Evolutionary conservation across 257 asterid species (phyloP), one percentile per base, ranked within the genome.

Genomic region (Solanum pimpinellifolium): DNA sequence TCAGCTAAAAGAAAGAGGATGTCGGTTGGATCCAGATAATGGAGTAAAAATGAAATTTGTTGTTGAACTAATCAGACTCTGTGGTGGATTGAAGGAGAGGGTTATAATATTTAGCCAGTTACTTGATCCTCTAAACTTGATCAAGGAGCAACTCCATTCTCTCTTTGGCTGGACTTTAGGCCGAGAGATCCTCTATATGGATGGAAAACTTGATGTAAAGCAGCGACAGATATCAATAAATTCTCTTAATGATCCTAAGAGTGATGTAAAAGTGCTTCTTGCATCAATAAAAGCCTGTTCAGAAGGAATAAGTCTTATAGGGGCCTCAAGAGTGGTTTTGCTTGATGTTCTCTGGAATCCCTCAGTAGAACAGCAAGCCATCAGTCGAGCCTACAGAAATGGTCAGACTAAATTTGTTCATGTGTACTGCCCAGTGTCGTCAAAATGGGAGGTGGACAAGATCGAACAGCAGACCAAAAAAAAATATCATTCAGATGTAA

Each of bases 311-410:
- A 94, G 87, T 89, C 78, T 97, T 15, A 94, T 94, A 3, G 99
- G 98, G 42, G 98, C 98, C 3, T 97, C 98, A 1, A 91, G 98
- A 44, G 98, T 95, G 6, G 95, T 97, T 31, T 68, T 95, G 85
- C 94, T 97, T 11, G 98, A 97, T 81, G 95, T 94, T 18, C 92
- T 88, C 6, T 97, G 98, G 98, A 97, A 97, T 69, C 98, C 98
- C 1, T 89, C 98, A 0, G 95, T 94, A 1, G 92, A 94, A 73
- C 89, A 93, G 73, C 98, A 95, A 88, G 98, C 98, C 25, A 91
- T 94, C 4, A 90, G 97, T 88, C 89, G 98, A 18, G 98, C 98
- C 5, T 94, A 95, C 85, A 90, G 98, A 90, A 90, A 94, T 6
- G 98, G 99, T 1, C 98, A 97, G 73, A 92, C 91, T 70, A 94